These are phyloP conservation scores for Yamadazyma ubonensis DNA, from an alignment of 805 yeast genomes.

Conservation along the genomic window DNA sequence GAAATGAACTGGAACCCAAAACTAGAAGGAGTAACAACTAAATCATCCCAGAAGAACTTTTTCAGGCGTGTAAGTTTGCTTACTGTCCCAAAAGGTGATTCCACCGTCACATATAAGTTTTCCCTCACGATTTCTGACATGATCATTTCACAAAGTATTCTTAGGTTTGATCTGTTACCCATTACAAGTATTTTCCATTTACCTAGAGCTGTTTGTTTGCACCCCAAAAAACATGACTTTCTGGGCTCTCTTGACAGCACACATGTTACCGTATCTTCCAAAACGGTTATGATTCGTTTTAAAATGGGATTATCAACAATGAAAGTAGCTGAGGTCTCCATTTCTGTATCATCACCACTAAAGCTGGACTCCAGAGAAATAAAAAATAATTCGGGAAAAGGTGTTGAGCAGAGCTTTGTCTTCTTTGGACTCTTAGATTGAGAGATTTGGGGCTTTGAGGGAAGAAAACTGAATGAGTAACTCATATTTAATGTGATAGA, in stretches of 20 bases:
- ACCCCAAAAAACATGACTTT: conserved; percentile 4
- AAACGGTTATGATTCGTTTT: no score
- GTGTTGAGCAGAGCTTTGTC: no score
- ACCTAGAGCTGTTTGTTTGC: neutral
- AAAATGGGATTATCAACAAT: no score
- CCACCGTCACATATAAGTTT: neutral
- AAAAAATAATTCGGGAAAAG: no score
- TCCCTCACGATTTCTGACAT: neutral
- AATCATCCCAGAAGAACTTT: neutral
- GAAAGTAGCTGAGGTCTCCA: no score
- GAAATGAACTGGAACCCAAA: conserved; percentile 1
- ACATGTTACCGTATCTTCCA: no score
- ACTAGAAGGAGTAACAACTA: conserved; percentile 1
- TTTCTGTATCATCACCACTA: no score
- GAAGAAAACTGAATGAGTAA: no score
- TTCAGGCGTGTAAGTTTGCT: neutral
- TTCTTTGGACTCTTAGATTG: no score
- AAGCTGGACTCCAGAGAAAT: no score
- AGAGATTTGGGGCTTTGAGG: no score
- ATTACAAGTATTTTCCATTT: conserved; percentile 1
- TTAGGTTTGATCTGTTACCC: neutral
- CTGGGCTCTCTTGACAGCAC: no score
- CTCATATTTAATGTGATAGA: neutral
- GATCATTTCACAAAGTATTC: neutral
- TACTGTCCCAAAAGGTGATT: neutral